These are phyloP conservation scores for Didymella glomerata DNA, from an alignment of 2,329 filamentous ascomycete species.

Conservation along the genomic window DNA sequence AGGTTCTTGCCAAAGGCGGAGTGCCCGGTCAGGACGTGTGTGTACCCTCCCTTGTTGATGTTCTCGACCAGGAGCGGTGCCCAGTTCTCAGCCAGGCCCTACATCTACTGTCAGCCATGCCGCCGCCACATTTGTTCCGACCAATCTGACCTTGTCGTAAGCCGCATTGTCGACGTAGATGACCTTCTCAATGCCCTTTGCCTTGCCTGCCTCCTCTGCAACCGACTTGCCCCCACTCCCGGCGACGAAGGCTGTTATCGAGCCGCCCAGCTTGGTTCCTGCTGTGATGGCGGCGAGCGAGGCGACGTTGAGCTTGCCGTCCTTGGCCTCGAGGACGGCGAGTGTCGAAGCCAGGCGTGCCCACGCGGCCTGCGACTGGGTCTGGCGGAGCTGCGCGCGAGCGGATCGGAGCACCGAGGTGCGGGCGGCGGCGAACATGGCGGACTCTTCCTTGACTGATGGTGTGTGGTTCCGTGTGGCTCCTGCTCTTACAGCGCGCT, in stretches of 20 bases:
- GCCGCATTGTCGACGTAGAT: constrained; percentile 86
- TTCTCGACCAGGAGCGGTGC: constrained; percentile 95
- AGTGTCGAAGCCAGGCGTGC: constrained; percentile 83
- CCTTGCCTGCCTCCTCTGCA: constrained; percentile 86
- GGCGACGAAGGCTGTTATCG: constrained; percentile 86
- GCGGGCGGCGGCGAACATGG: constrained; percentile 51
- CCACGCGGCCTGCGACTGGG: constrained; percentile 61
- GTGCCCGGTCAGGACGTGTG: constrained; percentile 88
- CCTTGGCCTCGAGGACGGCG: constrained; percentile 89
- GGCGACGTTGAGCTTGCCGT: constrained; percentile 83
- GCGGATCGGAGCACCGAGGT: constrained; percentile 49
- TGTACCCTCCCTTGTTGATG: constrained; percentile 93
- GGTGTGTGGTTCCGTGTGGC: not conserved
- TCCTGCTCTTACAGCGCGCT: not conserved
- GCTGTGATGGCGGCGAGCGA: constrained; percentile 88
- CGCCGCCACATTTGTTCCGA: not conserved
- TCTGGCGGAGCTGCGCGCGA: constrained; percentile 56
- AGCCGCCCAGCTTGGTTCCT: constrained; percentile 83
- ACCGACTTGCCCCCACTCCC: constrained; percentile 77
- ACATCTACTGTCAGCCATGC: constrained; percentile 18
- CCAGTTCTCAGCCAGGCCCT: constrained; percentile 90
- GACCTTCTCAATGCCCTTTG: constrained; percentile 90
- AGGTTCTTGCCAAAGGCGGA: constrained; percentile 97
- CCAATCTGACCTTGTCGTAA: constrained; percentile 79
- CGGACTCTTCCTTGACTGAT: not conserved